Conservation (phyloP, 2,329 filamentous ascomycete species). For the Aspergillus novofumigatus region DNA sequence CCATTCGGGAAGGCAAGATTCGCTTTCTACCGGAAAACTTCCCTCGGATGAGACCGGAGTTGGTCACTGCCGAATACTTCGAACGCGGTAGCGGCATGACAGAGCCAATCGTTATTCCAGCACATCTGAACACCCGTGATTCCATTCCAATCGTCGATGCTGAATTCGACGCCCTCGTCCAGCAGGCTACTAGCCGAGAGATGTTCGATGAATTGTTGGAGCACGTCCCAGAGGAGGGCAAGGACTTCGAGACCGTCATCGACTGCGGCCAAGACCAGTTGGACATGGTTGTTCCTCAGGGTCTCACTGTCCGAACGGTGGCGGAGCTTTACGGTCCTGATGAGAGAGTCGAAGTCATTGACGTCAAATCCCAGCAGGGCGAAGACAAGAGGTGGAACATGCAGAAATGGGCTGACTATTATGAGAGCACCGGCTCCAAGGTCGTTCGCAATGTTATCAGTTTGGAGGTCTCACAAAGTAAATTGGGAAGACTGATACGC, state of each 20-base stretch:
- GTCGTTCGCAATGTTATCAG: constrained; percentile 66
- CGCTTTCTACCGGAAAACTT: constrained; percentile 59
- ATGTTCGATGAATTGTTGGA: constrained; percentile 39
- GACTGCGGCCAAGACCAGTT: constrained; percentile 62
- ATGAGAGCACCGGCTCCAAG: constrained; percentile 57
- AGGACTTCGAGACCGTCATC: constrained; percentile 41
- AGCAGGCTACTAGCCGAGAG: constrained; percentile 35
- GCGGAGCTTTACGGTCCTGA: constrained; percentile 61
- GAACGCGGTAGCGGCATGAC: constrained; percentile 61
- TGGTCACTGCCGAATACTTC: constrained; percentile 60
- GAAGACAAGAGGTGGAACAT: constrained; percentile 63
- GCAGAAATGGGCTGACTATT: constrained; percentile 64
- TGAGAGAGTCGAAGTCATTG: constrained; percentile 62
- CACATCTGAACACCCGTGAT: constrained; percentile 55
- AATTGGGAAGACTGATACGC: constrained; percentile 57
- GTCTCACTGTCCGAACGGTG: constrained; percentile 60
- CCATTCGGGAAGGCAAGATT: constrained; percentile 62
- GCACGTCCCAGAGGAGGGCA: constrained; percentile 23
- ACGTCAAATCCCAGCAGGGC: constrained; percentile 65
- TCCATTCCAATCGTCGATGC: constrained; percentile 26
- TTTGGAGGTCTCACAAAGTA: constrained; percentile 62
- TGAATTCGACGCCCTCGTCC: constrained; percentile 26
- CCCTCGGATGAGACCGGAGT: constrained; percentile 59
- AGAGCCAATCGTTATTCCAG: constrained; percentile 64
- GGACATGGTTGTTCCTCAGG: constrained; percentile 64